A percentile compares a stretch with the other conserved stretches of the same genome.
Evolutionary conservation across 31 red algal genomes (phyloP).

Genomic region (Asparagopsis taxiformis): DNA sequence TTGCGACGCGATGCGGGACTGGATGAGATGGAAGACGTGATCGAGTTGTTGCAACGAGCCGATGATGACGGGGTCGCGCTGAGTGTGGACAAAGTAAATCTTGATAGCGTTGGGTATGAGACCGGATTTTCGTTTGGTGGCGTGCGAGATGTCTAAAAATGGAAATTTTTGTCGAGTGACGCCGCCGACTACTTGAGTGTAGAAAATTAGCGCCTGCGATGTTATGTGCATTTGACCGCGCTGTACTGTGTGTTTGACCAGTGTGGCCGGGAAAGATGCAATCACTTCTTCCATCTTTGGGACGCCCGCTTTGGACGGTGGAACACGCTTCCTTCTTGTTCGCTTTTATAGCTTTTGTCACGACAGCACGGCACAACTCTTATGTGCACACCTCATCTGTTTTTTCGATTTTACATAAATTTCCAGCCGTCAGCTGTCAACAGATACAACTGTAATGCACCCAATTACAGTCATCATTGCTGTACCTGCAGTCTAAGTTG

Average conservation of each 20-base stretch:
- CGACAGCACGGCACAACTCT: too few relatives aligned
- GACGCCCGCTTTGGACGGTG: too few relatives aligned
- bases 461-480: too few relatives aligned
- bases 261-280: constrained; percentile 52
- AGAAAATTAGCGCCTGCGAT: constrained; percentile 40
- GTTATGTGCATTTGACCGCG: constrained; percentile 68
- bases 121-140: constrained; percentile 47
- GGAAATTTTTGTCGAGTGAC: constrained; percentile 51
- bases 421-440: too few relatives aligned
- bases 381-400: too few relatives aligned
- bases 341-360: too few relatives aligned
- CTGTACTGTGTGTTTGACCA: constrained; percentile 40
- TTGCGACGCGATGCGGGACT: constrained; percentile 5
- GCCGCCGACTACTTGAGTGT: constrained; percentile 60
- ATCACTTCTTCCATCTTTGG: constrained; percentile 22
- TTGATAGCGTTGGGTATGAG: constrained; percentile 72
- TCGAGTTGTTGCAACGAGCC: constrained; percentile 61
- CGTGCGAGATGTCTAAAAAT: constrained; percentile 31
- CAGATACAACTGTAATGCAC: too few relatives aligned
- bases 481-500: too few relatives aligned
- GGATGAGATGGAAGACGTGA: constrained; percentile 32
- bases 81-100: constrained; percentile 35
- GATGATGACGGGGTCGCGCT: constrained; percentile 39
- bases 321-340: too few relatives aligned
- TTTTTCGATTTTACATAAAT: too few relatives aligned